Base-by-base conservation (phyloP, 2,329 filamentous ascomycete species). In the Erysiphe neolycopersici region DNA sequence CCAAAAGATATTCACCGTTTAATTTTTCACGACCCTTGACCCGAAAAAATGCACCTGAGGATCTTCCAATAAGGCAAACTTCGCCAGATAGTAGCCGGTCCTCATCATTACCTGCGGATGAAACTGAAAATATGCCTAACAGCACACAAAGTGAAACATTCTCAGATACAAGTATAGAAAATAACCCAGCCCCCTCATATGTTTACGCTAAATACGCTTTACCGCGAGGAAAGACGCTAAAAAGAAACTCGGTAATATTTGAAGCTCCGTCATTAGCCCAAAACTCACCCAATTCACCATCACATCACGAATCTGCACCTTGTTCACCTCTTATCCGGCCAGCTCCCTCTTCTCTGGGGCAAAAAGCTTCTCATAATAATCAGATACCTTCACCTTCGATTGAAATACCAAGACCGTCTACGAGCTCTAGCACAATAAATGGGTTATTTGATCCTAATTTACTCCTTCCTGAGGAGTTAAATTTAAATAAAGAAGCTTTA, bases 21-120 rank as follows among this genome's bases (percentile, higher is more conserved):
- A 95, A 98, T 60, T 95, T 95, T 58, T 95, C 89, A 0, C 71
- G 89, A 38, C 89, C 89, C 0, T 62, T 92, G 47, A 94, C 87
- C 58, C 69, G 77, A 55, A 70, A 74, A 47, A 73, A 73, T 47
- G 74, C 69, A 14, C 61, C 67, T 36, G 51, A 53, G 45, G 58
- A 77, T n/a, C 58, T 62, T 38, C 72, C 73, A 41, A 64, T 66
- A 10, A 64, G 73, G 32, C 73, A 79, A 54, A 64, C 70, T 8
- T 78, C 75, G 17, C 72, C 67, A 5, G 76, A 80, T 52, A 79
- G 73, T 12, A 14, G 10, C 52, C 74, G 79, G 47, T 67, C 69
- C 31, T 55, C 54, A 0, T 76, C 73, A 4, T 69, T 78, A 45
- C 62, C 75, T 42, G 65, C 67, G 5, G 76, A 79, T 49, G 77